Evolutionary conservation across 2,329 filamentous ascomycete species (phyloP).

Genomic region (Colletotrichum horii): DNA sequence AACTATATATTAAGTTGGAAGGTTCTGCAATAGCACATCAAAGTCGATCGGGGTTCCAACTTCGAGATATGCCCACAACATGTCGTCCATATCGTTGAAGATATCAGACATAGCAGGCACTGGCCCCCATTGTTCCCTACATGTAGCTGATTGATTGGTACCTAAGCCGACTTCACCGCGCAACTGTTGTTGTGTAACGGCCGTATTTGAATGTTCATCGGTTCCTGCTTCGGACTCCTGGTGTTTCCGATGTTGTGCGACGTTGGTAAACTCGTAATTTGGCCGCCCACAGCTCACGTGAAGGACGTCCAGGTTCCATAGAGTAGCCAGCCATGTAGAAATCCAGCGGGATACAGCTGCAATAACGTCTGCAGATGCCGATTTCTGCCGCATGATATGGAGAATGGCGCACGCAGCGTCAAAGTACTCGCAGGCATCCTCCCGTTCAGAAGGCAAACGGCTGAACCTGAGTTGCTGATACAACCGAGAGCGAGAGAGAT

Average conservation of each 20-base stretch:
- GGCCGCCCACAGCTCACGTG: neutral
- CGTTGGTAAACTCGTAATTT: neutral
- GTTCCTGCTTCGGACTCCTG: no score
- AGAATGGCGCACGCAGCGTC: no score
- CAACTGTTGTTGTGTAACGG: neutral
- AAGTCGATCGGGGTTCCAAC: neutral
- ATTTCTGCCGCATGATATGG: no score
- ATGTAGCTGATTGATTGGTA: neutral
- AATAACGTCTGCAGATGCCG: neutral
- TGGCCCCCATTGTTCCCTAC: neutral
- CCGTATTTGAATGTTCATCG: neutral
- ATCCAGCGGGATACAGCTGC: neutral
- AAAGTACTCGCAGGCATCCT: no score
- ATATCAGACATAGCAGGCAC: neutral
- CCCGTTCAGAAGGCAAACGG: no score
- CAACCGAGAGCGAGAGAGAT: no score
- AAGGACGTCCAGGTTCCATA: neutral
- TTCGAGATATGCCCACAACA: neutral
- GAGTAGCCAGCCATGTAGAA: neutral
- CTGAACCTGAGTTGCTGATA: no score
- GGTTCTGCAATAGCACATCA: neutral
- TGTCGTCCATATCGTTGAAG: neutral
- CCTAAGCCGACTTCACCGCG: neutral
- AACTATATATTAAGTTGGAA: neutral
- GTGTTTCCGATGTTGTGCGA: neutral